Evolutionary conservation across 768 basidiomycete species (phyloP).

Genomic region (Mrakia hoshinonis): DNA sequence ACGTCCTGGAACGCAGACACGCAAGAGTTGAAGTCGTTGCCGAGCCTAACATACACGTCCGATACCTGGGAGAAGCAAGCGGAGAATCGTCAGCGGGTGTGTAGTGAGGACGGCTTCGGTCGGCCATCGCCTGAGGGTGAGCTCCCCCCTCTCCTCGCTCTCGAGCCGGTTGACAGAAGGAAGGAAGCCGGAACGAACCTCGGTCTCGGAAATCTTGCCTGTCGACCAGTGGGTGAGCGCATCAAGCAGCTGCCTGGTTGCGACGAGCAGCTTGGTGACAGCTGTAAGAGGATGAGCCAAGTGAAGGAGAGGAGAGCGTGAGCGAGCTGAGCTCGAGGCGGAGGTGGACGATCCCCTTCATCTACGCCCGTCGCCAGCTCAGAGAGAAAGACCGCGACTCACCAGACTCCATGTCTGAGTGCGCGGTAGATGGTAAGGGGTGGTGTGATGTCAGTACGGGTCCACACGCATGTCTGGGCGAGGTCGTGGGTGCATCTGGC

Average conservation of each 20-base stretch:
- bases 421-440: not conserved
- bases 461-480: too few relatives aligned
- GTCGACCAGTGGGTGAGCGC: conserved; percentile 76
- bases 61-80: conserved; percentile 57
- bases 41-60: conserved; percentile 91
- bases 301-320: not conserved
- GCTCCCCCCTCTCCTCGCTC: not conserved
- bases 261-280: conserved; percentile 83
- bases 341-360: not conserved
- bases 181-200: conserved; percentile 32
- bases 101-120: conserved; percentile 23
- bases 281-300: conserved; percentile 44
- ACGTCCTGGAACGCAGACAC: conserved; percentile 77
- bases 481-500: too few relatives aligned
- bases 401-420: not conserved
- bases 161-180: conserved; percentile 19
- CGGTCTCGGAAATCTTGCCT: conserved; percentile 56
- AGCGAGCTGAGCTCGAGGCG: not conserved
- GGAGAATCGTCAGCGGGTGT: not conserved
- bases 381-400: not conserved
- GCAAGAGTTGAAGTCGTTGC: conserved; percentile 93
- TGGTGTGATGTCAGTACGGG: too few relatives aligned
- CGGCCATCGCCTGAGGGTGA: conserved; percentile 30
- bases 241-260: conserved; percentile 91
- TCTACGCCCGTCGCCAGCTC: not conserved